A percentile compares a stretch with the other conserved stretches of the same genome.
Evolutionary conservation across 2,329 filamentous ascomycete species (phyloP).

Genomic region (Penicillium sp.): DNA sequence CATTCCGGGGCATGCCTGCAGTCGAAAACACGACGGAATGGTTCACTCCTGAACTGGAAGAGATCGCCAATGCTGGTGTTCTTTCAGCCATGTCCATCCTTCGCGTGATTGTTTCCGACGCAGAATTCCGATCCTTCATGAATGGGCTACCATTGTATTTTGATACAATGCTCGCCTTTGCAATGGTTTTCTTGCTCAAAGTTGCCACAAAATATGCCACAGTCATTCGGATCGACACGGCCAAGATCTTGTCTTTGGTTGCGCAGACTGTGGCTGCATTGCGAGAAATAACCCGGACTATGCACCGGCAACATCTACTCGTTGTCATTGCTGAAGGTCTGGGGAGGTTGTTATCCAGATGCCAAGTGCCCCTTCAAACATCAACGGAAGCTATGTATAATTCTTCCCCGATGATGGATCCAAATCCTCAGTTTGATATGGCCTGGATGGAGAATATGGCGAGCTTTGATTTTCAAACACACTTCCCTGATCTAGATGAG

Average conservation of each 20-base stretch:
- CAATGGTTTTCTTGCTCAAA: conserved; percentile 41
- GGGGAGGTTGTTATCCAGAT: conserved; percentile 25
- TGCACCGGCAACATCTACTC: conserved; percentile 30
- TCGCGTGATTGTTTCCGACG: conserved; percentile 34
- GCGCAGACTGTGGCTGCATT: conserved; percentile 21
- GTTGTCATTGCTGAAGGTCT: conserved; percentile 29
- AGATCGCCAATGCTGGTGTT: conserved; percentile 39
- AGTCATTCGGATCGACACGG: conserved; percentile 27
- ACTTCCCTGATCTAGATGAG: conserved; percentile 22
- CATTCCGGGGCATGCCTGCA: conserved; percentile 36
- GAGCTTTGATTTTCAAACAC: conserved; percentile 32
- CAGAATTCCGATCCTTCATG: conserved; percentile 35
- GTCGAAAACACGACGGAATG: conserved; percentile 4
- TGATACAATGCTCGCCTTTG: conserved; percentile 43
- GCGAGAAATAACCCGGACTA: conserved; percentile 22
- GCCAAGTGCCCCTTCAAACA: conserved; percentile 12
- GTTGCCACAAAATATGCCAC: conserved; percentile 34
- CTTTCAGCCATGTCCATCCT: conserved; percentile 38
- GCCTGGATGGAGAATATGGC: conserved; percentile 29
- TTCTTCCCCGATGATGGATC: conserved; percentile 23
- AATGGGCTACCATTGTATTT: conserved; percentile 41
- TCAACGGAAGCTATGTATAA: conserved; percentile 19
- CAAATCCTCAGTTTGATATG: conserved; percentile 27
- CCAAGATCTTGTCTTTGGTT: conserved; percentile 24
- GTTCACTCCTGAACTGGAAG: conserved; percentile 33